Base-by-base conservation (phyloP, 106 monocot species). In the Phalaenopsis aphrodite region DNA sequence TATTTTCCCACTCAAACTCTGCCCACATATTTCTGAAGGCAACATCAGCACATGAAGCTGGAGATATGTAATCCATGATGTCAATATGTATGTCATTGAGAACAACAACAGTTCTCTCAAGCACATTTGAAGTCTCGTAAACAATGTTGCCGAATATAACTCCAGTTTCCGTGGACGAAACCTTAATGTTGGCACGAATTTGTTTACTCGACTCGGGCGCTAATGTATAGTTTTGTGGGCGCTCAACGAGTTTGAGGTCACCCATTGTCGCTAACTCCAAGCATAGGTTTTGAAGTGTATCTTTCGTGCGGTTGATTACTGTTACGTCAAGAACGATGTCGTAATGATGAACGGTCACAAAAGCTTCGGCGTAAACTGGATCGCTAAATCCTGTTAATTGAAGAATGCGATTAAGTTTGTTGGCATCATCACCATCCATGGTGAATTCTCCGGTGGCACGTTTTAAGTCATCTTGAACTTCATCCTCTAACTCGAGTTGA, bases 1-100 rank as follows among this genome's bases (percentile, higher is more conserved):
- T 95, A 77, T 95, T 93, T 84, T 95, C 95, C 95, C 95, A 95
- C 83, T 95, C 95, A 79, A 95, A 95, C 84, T 93, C 91, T 42
- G 93, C 93, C 95, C 95, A 95, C 95, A 95, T 95, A 48, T 84
- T 91, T 80, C 91, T 89, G 81, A 95, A 95, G 75, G 93, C 84
- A 15, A 82, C 89, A 85, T 95, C 95, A 88, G 91, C 86, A 89
- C 95, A 95, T 11, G 80, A 81, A 61, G 91, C 91, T 66, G 95
- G 95, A 79, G 93, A 95, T 16, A 95, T 95, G 79, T 95, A 95
- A 72, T 95, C 93, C 93, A 95, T 95, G 78, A 95, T 95, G 84
- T 95, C 95, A 77, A 95, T 95, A 81, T 93, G 93, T 75, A 95
- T 95, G 77, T 95, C 95, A 81, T 91, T 95, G 65, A 95, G 91